These are phyloP conservation scores for Trichoderma polysporum DNA, from an alignment of 2,329 filamentous ascomycete genomes.

Conservation along the genomic window DNA sequence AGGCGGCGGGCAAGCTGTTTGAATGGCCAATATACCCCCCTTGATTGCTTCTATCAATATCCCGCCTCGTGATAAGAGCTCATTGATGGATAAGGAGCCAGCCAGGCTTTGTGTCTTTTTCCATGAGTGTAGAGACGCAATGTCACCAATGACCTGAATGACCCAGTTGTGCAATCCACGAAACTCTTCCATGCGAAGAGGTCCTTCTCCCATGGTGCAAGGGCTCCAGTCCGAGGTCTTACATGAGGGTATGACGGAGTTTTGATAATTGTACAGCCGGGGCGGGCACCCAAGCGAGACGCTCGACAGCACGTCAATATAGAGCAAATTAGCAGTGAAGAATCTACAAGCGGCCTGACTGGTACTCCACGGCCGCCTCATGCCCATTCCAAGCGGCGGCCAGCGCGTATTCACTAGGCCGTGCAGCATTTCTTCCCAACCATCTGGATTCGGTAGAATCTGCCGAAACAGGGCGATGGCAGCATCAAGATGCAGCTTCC, in stretches of 20 bases:
- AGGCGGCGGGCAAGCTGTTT: conserved; percentile 20
- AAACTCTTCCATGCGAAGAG: conserved; percentile 49
- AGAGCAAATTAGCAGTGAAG: conserved; percentile 47
- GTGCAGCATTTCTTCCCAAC: conserved; percentile 40
- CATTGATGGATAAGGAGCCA: conserved; percentile 45
- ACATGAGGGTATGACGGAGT: conserved; percentile 38
- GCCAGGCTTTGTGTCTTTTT: conserved; percentile 48
- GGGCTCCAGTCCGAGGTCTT: conserved; percentile 22
- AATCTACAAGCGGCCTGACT: conserved; percentile 50
- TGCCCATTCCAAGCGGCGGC: conserved; percentile 36
- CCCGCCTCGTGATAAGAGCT: conserved; percentile 47
- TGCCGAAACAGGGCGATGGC: conserved; percentile 51
- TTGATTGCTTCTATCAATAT: conserved; percentile 42
- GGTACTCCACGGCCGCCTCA: conserved; percentile 42
- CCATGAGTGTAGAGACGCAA: conserved; percentile 54
- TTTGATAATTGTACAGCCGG: conserved; percentile 43
- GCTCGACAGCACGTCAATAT: conserved; percentile 51
- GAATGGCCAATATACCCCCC: conserved; percentile 33
- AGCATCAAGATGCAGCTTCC: conserved; percentile 51
- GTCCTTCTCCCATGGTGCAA: conserved; percentile 28
- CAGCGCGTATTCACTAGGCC: conserved; percentile 34
- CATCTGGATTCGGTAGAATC: conserved; percentile 39
- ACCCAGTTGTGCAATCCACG: conserved; percentile 59
- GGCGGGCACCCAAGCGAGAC: conserved; percentile 46
- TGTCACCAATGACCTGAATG: conserved; percentile 53